A percentile compares a stretch with the other conserved stretches of the same genome.
These are phyloP conservation scores for Lactarius hatsudake DNA, from an alignment of 768 basidiomycete species.

Conservation along the genomic window DNA sequence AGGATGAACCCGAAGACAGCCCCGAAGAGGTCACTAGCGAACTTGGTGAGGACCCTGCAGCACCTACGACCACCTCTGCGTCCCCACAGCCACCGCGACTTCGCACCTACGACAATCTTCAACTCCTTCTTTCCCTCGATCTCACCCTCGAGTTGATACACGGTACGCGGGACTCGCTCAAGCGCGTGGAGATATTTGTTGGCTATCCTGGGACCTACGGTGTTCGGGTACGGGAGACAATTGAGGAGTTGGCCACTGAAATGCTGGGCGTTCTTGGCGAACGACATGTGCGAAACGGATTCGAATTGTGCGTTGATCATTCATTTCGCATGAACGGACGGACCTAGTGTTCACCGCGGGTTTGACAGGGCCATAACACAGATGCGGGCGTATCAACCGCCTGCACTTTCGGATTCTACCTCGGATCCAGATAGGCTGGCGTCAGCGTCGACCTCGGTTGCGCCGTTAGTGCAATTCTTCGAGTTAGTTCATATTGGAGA, in stretches of 20 bases:
- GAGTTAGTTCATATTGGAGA: slow-evolving; percentile 97
- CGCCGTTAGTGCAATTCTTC: slow-evolving; percentile 94
- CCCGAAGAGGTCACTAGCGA: slow-evolving; percentile 13
- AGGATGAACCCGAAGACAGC: slow-evolving; percentile 21
- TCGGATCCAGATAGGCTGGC: slow-evolving; percentile 58
- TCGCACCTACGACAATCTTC: slow-evolving; percentile 53
- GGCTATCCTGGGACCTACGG: slow-evolving; percentile 88
- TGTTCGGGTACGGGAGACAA: slow-evolving; percentile 82
- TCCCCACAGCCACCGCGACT: slow-evolving; percentile 30
- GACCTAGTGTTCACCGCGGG: neutral
- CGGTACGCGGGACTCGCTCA: slow-evolving; percentile 84
- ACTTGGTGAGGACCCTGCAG: slow-evolving; percentile 20
- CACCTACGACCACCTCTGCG: slow-evolving; percentile 26
- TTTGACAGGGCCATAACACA: slow-evolving; percentile 73
- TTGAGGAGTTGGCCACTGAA: slow-evolving; percentile 90
- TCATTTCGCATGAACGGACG: neutral
- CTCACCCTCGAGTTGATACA: slow-evolving; percentile 90
- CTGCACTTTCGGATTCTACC: slow-evolving; percentile 52
- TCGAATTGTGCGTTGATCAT: slow-evolving; percentile 40
- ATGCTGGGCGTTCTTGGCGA: slow-evolving; percentile 75
- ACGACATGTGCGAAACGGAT: slow-evolving; percentile 78
- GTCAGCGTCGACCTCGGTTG: slow-evolving; percentile 47
- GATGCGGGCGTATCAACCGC: slow-evolving; percentile 88
- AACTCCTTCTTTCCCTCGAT: slow-evolving; percentile 89
- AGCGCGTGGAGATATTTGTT: slow-evolving; percentile 87